A percentile compares a stretch with the other conserved stretches of the same genome.
phyloP scores from a whole-genome alignment of 805 yeast species.

The Suhomyces canberraensis region DNA sequence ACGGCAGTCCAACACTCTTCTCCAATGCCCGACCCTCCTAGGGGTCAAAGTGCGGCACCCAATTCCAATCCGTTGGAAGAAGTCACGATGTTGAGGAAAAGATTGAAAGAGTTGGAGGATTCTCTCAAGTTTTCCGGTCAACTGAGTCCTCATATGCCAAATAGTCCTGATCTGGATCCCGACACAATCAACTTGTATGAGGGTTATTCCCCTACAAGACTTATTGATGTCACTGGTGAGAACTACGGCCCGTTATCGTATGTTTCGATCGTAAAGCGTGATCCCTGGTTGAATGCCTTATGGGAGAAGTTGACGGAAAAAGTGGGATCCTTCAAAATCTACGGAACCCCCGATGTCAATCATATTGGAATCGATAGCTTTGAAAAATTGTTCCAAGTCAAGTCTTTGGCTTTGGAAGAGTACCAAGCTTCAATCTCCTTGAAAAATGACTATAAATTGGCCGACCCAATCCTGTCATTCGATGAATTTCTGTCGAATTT shows the following conservation, averaged over 20 bases:
- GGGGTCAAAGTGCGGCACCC: no score
- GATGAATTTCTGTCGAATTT: constrained; percentile 30
- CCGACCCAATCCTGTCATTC: background rate
- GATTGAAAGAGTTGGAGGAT: constrained; percentile 5
- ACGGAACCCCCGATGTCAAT: constrained; percentile 8
- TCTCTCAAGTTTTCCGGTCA: background rate
- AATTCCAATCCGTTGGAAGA: constrained; percentile 4
- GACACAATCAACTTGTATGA: constrained; percentile 21
- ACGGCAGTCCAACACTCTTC: no score
- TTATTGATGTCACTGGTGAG: constrained; percentile 19
- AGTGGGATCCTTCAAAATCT: constrained; percentile 13
- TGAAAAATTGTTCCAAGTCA: constrained; percentile 28
- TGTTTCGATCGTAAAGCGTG: constrained; percentile 35
- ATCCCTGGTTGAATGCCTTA: constrained; percentile 27
- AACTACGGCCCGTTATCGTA: constrained; percentile 40
- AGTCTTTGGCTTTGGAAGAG: constrained; percentile 34
- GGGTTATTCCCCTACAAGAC: constrained; percentile 19
- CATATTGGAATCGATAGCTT: background rate
- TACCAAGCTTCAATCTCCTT: constrained; percentile 8
- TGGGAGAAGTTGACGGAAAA: constrained; percentile 25
- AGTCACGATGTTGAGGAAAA: constrained; percentile 6
- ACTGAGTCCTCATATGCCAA: background rate
- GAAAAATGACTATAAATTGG: no score
- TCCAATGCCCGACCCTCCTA: no score
- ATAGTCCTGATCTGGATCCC: background rate